Base-by-base conservation (phyloP, 495 filamentous ascomycete genomes). In the Copromyces sp. region DNA sequence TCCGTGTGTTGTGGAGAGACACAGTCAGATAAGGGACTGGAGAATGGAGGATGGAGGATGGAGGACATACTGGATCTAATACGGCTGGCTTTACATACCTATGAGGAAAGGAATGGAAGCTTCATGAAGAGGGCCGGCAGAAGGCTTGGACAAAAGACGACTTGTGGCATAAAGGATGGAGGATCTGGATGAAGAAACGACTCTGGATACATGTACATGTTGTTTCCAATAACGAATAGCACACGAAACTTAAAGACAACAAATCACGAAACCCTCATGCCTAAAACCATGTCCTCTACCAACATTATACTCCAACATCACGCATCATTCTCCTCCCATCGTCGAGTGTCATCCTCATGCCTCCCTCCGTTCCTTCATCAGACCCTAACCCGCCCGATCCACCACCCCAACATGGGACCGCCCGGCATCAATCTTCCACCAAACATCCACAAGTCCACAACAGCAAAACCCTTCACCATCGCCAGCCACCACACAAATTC, bases 401-500 rank as follows among this genome's bases (percentile, higher is more conserved):
- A 24, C 45, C 0, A 53, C 11, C n/a, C 4, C 11, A 14, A 59
- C 47, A 59, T 29, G 24, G 47, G 47, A 59, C 47, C 20, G 47
- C 47, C 47, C 47, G 47, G 47, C 47, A 29, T 59, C 20, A 53
- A 12, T 1, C 24, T 24, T 24, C 24, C 24, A 0, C 24, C 1
- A 24, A 12, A 12, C 9, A 6, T 1, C 47, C 20, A 53, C 1
- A 24, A 24, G 0, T 24, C 24, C 24, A 24, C 24, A 24, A 24
- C 0, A 29, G 0, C 45, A 4, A 14, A 59, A 47, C 24, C 9
- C 1, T 2, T 24, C 0, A 59, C 0, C 0, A 14, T 24, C 20
- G 47, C 47, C 47, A 59, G 20, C 5, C 35, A 37, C 35, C 35
- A 37, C 35, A 14, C 39, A 7, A 29, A 29, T 53, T 29, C 45